phyloP scores from a whole-genome alignment of 2,329 filamentous ascomycete species.

The Trematosphaeria pertusa region DNA sequence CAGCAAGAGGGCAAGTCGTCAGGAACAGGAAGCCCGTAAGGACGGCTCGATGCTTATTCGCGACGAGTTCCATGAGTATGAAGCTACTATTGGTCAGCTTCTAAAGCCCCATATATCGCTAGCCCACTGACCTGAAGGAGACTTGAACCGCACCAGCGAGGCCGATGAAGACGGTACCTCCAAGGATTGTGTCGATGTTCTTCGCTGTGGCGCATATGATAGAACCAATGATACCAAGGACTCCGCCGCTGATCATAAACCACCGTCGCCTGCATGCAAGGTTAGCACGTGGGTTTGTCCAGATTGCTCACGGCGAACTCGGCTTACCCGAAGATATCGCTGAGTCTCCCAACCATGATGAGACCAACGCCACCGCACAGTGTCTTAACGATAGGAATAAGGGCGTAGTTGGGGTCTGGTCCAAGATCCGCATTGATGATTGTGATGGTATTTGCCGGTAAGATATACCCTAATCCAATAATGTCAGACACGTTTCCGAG shows the following conservation, averaged over 20 bases:
- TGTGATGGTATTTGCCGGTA: constrained; percentile 20
- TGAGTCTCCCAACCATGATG: constrained; percentile 15
- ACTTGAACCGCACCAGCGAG: constrained; percentile 18
- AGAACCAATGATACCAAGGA: constrained; percentile 18
- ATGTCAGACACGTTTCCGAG: not conserved
- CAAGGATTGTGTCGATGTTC: constrained; percentile 19
- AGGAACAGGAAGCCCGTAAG: constrained; percentile 21
- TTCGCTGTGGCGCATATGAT: constrained; percentile 17
- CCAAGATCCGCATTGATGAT: constrained; percentile 23
- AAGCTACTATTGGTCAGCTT: constrained; percentile 10
- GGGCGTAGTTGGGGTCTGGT: constrained; percentile 21
- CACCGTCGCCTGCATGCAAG: constrained; percentile 12
- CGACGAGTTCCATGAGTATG: constrained; percentile 21
- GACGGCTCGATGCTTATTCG: constrained; percentile 19
- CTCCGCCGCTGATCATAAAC: constrained; percentile 20
- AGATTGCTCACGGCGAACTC: not conserved
- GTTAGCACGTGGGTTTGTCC: not conserved
- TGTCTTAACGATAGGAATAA: constrained; percentile 22
- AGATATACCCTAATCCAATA: constrained; percentile 10
- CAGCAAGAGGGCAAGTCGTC: constrained; percentile 16
- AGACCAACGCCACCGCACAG: constrained; percentile 16
- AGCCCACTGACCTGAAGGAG: constrained; percentile 15
- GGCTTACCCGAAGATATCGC: constrained; percentile 19
- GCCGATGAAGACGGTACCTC: constrained; percentile 22
- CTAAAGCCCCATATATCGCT: too few relatives aligned